Conservation (phyloP, 2,329 filamentous ascomycete species). For the Chrysosporium queenslandicum region DNA sequence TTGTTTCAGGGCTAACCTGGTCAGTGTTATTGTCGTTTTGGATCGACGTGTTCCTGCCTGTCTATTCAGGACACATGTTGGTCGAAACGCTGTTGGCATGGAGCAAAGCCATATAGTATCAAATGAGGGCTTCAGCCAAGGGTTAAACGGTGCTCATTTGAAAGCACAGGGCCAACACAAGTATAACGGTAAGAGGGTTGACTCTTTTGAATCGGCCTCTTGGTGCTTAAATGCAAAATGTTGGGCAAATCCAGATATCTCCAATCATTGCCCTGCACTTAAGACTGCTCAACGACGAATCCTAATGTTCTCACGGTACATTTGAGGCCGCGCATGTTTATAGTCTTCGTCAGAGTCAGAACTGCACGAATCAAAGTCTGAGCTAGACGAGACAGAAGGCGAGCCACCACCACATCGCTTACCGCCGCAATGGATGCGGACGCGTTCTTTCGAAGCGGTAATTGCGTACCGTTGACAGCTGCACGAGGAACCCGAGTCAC, state of each 20-base stretch:
- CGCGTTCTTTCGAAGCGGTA: conserved; percentile 80
- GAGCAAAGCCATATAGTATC: too few relatives aligned
- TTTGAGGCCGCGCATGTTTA: conserved; percentile 27
- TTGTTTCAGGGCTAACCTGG: not conserved
- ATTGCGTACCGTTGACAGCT: conserved; percentile 95
- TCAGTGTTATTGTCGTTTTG: not conserved
- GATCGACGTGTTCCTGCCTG: too few relatives aligned
- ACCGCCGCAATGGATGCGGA: conserved; percentile 94
- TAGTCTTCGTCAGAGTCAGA: conserved; percentile 45
- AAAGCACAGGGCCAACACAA: not conserved
- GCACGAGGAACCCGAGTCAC: conserved; percentile 53
- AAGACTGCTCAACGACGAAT: not conserved
- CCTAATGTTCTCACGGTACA: conserved; percentile 32
- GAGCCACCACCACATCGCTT: conserved; percentile 77
- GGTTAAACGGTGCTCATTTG: not conserved
- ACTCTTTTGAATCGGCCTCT: not conserved
- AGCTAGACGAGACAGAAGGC: conserved; percentile 33
- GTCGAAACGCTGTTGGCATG: not conserved
- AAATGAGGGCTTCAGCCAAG: not conserved
- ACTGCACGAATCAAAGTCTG: conserved; percentile 57
- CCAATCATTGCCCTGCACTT: too few relatives aligned
- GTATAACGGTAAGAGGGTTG: not conserved
- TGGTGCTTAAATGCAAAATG: too few relatives aligned
- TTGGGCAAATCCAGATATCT: too few relatives aligned
- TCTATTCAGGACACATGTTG: too few relatives aligned